A percentile compares a stretch with the other conserved stretches of the same genome.
Conservation (phyloP, 1,139 yeast species). For the Kazachstania sp. region DNA sequence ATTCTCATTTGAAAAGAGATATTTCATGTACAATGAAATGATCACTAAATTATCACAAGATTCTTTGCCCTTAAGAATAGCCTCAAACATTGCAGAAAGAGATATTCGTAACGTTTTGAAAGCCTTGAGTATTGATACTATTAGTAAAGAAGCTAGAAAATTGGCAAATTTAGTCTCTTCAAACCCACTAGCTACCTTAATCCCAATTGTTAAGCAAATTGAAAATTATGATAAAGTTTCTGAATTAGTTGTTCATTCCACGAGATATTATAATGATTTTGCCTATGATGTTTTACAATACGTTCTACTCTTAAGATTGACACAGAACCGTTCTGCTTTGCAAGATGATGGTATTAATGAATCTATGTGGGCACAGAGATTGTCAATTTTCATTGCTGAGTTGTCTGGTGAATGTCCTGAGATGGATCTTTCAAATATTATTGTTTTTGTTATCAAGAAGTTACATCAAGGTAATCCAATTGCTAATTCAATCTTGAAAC, state of each 20-base stretch:
- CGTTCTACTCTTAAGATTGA: constrained; percentile 63
- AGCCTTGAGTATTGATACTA: constrained; percentile 80
- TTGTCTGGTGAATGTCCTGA: constrained; percentile 46
- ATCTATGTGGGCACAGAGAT: constrained; percentile 75
- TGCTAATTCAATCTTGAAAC: constrained; percentile 62
- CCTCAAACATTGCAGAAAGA: constrained; percentile 66
- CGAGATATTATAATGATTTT: constrained; percentile 64
- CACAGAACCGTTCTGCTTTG: constrained; percentile 57
- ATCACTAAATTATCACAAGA: constrained; percentile 47
- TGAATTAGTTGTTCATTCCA: constrained; percentile 69
- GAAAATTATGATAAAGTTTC: constrained; percentile 90
- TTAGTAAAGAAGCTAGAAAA: constrained; percentile 65
- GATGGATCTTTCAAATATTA: constrained; percentile 49
- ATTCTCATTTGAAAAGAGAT: constrained; percentile 59
- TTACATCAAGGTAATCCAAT: constrained; percentile 54
- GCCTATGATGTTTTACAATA: constrained; percentile 84
- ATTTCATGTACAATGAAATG: constrained; percentile 77
- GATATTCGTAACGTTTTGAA: constrained; percentile 75
- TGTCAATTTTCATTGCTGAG: constrained; percentile 59
- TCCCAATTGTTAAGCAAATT: constrained; percentile 57
- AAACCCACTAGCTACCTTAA: constrained; percentile 74
- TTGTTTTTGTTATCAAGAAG: constrained; percentile 55
- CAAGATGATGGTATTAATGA: constrained; percentile 79
- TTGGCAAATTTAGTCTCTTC: constrained; percentile 69
- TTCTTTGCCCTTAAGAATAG: constrained; percentile 50